phyloP scores from a whole-genome alignment of 1,284 basidiomycete species.

The Mycosarcoma maydis region DNA sequence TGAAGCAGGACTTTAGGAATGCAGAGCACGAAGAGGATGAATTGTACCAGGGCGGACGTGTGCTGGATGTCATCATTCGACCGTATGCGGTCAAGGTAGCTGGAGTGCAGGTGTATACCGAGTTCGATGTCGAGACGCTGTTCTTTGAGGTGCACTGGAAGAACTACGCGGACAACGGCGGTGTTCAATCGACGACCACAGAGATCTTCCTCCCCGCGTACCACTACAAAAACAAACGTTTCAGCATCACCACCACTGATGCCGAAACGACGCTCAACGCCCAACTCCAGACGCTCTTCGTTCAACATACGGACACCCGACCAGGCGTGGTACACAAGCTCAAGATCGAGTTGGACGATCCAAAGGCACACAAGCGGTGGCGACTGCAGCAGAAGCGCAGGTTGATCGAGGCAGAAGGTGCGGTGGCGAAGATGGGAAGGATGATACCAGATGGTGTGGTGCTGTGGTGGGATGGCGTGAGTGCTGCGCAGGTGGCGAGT shows the following conservation, averaged over 20 bases:
- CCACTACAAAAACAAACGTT: slow-evolving; percentile 32
- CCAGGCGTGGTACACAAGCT: slow-evolving; percentile 40
- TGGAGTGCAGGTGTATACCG: slow-evolving; percentile 54
- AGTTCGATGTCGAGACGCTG: slow-evolving; percentile 52
- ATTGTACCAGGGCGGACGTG: slow-evolving; percentile 82
- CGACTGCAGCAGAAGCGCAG: slow-evolving; percentile 8
- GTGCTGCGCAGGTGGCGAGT: slow-evolving; percentile 17
- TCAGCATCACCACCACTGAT: slow-evolving; percentile 41
- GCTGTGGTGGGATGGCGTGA: slow-evolving; percentile 22
- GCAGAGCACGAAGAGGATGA: slow-evolving; percentile 69
- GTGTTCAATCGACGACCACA: slow-evolving; percentile 22
- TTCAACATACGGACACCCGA: slow-evolving; percentile 30
- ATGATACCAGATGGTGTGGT: slow-evolving; percentile 11
- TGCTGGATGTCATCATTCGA: slow-evolving; percentile 75
- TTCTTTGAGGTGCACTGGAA: slow-evolving; percentile 59
- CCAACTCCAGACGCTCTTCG: slow-evolving; percentile 50
- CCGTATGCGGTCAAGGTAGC: slow-evolving; percentile 66
- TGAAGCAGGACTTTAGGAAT: slow-evolving; percentile 53
- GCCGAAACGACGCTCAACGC: slow-evolving; percentile 26
- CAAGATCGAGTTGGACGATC: slow-evolving; percentile 32
- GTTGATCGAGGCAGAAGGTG: slow-evolving; percentile 6
- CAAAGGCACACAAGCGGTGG: slow-evolving; percentile 5
- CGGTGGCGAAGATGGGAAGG: slow-evolving; percentile 8
- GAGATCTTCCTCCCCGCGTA: slow-evolving; percentile 57
- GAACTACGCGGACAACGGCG: slow-evolving; percentile 38